Evolutionary conservation across 805 yeast species (phyloP).

Genomic region (Starmera amethionina): DNA sequence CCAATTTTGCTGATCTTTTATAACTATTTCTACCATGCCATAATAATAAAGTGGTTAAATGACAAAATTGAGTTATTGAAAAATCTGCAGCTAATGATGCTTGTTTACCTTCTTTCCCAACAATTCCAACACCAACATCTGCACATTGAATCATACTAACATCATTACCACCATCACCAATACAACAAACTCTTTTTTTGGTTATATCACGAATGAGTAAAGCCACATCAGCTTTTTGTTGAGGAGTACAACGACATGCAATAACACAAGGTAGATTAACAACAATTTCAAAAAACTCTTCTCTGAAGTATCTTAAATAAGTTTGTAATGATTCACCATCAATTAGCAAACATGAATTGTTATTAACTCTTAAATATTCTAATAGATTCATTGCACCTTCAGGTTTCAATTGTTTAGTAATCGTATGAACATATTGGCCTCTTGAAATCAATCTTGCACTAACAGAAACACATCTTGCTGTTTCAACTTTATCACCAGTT

Average conservation of each 20-base stretch:
- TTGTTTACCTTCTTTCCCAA: slow-evolving; percentile 97
- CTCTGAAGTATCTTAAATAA: slow-evolving; percentile 50
- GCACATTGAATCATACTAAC: slow-evolving; percentile 99
- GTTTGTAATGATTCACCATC: slow-evolving; percentile 88
- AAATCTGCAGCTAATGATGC: slow-evolving; percentile 97
- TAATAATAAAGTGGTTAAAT: slow-evolving; percentile 70
- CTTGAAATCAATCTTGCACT: slow-evolving; percentile 87
- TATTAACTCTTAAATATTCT: slow-evolving; percentile 59
- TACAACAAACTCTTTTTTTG: slow-evolving; percentile 88
- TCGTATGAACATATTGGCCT: slow-evolving; percentile 87
- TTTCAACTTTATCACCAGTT: slow-evolving; percentile 98
- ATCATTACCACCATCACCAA: slow-evolving; percentile 99
- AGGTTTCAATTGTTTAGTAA: slow-evolving; percentile 51
- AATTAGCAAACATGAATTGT: slow-evolving; percentile 60
- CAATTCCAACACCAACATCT: slow-evolving; percentile 98
- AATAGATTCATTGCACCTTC: slow-evolving; percentile 64
- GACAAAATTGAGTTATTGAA: slow-evolving; percentile 85
- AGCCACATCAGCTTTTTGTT: slow-evolving; percentile 96
- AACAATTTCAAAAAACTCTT: slow-evolving; percentile 71
- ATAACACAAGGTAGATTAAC: slow-evolving; percentile 85
- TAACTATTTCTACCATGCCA: slow-evolving; percentile 99
- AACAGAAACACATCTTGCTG: slow-evolving; percentile 96
- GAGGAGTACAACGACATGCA: slow-evolving; percentile 98
- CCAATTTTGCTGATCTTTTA: slow-evolving; percentile 87
- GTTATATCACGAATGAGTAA: slow-evolving; percentile 66